Percentiles rank a stretch among this genome's conserved stretches.
phyloP scores from a whole-genome alignment of 208 protist species.

The Leishmania tarentolae region DNA sequence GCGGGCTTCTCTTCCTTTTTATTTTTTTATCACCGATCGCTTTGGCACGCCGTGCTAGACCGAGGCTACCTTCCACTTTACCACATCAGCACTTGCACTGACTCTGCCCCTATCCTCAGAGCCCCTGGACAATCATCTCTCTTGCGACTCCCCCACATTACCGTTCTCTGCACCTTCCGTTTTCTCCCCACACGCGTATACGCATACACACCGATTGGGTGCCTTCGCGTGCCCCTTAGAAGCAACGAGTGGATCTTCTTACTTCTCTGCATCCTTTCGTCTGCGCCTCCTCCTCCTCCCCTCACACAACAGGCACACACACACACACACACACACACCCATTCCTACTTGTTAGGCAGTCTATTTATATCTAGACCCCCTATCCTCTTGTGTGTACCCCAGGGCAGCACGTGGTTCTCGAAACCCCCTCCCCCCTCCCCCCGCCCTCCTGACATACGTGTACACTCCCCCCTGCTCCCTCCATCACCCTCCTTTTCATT shows the following conservation, averaged over 20 bases:
- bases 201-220: neutral
- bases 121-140: neutral
- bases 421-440: neutral
- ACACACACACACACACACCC: no score
- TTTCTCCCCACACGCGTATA: neutral
- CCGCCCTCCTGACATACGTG: no score
- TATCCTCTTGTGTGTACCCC: neutral
- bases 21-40: neutral
- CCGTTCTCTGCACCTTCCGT: neutral
- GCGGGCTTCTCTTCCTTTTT: neutral
- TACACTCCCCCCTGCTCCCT: neutral
- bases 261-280: neutral
- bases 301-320: neutral
- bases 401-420: neutral
- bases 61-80: neutral
- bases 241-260: neutral
- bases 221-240: neutral
- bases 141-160: neutral
- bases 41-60: neutral
- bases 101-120: neutral
- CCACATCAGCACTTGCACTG: neutral
- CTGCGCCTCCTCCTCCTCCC: neutral
- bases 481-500: no score
- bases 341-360: neutral
- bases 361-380: neutral